Conservation (phyloP, 1,284 basidiomycete genomes). For the Stereum hirsutum region DNA sequence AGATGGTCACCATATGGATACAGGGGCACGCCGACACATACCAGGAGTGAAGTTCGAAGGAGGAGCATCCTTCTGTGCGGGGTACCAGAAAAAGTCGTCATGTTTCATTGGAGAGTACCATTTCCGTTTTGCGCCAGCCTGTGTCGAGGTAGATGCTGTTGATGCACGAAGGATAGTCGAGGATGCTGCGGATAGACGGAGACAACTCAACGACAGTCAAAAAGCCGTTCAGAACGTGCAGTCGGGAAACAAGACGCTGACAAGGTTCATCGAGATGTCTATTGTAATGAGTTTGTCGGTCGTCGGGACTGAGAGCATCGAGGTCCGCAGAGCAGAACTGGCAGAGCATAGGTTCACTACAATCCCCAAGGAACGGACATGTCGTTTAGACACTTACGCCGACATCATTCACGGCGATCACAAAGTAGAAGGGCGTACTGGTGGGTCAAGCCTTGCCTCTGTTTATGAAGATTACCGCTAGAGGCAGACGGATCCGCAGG, state of each 20-base stretch:
- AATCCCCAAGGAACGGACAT: no score
- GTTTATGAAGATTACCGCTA: no score
- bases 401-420: no score
- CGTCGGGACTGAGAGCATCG: constrained; percentile 19
- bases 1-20: constrained; percentile 5
- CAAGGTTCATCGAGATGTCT: neutral
- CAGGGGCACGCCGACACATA: constrained; percentile 16
- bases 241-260: neutral
- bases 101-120: neutral
- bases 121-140: neutral
- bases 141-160: neutral
- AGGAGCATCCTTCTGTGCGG: constrained; percentile 32
- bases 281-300: constrained; percentile 8
- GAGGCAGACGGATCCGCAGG: no score
- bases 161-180: neutral
- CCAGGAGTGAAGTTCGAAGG: constrained; percentile 70
- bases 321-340: constrained; percentile 40
- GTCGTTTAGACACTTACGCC: no score
- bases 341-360: constrained; percentile 25
- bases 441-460: no score
- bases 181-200: neutral
- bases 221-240: neutral
- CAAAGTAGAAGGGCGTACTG: no score
- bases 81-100: constrained; percentile 59
- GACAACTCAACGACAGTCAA: neutral